These are phyloP conservation scores for Butyriboletus loyo DNA, from an alignment of 768 basidiomycete species.

Conservation along the genomic window DNA sequence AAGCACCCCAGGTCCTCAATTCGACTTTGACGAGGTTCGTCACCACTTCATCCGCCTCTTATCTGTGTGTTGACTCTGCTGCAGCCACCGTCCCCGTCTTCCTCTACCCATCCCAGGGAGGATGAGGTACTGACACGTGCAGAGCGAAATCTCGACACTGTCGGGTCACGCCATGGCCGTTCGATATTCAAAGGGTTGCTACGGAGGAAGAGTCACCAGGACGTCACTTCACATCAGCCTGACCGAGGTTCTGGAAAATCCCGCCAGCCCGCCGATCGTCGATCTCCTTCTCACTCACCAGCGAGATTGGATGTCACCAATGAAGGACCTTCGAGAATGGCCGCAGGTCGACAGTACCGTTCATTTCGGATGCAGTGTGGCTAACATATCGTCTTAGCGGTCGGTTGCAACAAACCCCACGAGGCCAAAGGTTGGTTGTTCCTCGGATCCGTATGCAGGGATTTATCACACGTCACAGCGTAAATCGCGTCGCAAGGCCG, in stretches of 20 bases:
- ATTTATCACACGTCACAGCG: not conserved
- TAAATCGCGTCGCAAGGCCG: not conserved
- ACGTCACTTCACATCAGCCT: not conserved
- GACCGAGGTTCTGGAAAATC: not conserved
- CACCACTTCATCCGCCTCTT: not conserved
- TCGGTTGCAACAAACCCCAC: not conserved
- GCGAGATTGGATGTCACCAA: too few species aligned
- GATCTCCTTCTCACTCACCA: not conserved
- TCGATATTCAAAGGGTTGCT: not conserved
- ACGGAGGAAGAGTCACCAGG: not conserved
- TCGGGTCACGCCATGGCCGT: too few species aligned
- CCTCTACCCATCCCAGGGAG: too few species aligned
- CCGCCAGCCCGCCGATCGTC: not conserved
- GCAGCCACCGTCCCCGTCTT: not conserved
- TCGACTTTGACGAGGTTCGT: not conserved
- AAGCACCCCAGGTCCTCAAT: not conserved
- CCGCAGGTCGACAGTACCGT: not conserved
- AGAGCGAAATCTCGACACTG: too few species aligned
- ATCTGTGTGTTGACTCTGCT: not conserved
- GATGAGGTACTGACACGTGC: too few species aligned
- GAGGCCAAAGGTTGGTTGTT: not conserved
- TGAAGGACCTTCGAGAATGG: not conserved
- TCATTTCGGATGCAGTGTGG: too few species aligned
- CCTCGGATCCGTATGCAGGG: not conserved
- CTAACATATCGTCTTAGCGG: not conserved